phyloP scores from a whole-genome alignment of 805 yeast species.

The Wilhelminamyces savonicus region DNA sequence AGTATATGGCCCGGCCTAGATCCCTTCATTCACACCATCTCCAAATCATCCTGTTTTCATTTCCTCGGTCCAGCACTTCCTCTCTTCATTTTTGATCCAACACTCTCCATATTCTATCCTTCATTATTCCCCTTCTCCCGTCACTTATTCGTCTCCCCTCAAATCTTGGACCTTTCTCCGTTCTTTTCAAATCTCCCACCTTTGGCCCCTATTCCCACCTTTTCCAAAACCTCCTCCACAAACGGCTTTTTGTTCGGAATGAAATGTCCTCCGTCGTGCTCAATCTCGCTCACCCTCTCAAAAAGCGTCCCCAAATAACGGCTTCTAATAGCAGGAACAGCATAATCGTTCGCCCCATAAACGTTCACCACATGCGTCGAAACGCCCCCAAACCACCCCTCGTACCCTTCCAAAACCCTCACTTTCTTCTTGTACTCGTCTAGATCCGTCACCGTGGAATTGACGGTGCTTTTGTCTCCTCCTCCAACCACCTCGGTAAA shows the following conservation, averaged over 20 bases:
- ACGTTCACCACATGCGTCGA: slow-evolving; percentile 22
- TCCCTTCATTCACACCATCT: too few species aligned
- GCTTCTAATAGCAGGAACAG: slow-evolving; percentile 27
- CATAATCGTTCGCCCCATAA: slow-evolving; percentile 25
- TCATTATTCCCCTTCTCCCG: too few species aligned
- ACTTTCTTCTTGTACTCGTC: slow-evolving; percentile 14
- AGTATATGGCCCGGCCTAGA: too few species aligned
- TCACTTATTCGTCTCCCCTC: too few species aligned
- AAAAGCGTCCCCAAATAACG: slow-evolving; percentile 16
- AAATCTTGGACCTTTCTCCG: too few species aligned
- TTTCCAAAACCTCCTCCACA: slow-evolving; percentile 10
- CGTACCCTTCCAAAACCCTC: slow-evolving; percentile 12
- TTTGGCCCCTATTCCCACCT: slow-evolving; percentile 7
- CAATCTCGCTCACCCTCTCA: slow-evolving; percentile 9
- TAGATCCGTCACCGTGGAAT: slow-evolving; percentile 15
- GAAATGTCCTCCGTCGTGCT: slow-evolving; percentile 34
- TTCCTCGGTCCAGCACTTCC: slow-evolving; percentile 2
- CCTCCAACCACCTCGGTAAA: slow-evolving; percentile 18
- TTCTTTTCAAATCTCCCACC: slow-evolving; percentile 9
- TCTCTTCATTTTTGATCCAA: slow-evolving; percentile 4
- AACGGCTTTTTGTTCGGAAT: slow-evolving; percentile 23
- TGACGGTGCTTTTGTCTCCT: slow-evolving; percentile 8
- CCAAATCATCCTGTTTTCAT: slow-evolving; percentile 6
- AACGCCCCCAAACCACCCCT: slow-evolving; percentile 11
- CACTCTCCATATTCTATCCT: too few species aligned